Base-by-base conservation (phyloP, 202 grass and related monocot species). In the Panicum virgatum region DNA sequence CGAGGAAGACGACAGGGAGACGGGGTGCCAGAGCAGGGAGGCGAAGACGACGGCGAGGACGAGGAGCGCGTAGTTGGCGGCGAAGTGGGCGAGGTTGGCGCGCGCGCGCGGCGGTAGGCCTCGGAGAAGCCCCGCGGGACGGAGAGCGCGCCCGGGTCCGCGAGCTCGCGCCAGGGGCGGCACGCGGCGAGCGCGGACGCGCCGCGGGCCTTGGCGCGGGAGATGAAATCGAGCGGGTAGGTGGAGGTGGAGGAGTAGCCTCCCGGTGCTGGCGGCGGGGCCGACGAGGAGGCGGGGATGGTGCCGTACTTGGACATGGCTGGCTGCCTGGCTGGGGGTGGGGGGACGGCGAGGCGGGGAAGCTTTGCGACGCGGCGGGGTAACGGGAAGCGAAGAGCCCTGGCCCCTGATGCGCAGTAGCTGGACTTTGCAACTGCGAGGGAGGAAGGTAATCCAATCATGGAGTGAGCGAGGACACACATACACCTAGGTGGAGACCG, bases 1-100 rank as follows among this genome's bases (percentile, higher is more conserved):
- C 87, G 73, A 96, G 66, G 90, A 98, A 96, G 46, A 96, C 96
- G 61, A 98, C 77, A 98, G 87, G 65, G 96, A 98, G 70, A 90
- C 25, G 8, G 96, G 89, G 15, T 90, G 80, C 89, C 89, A 98
- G 47, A 98, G 80, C 18, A 98, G 91, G 47, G 90, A 94, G 74
- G 90, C 2, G 85, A 96, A 98, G 73, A 98, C 89, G 76, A 92
- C 30, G 72, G 40, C 2, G 20, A 94, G 92, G 54, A 92, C 90
- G 34, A 90, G 0, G 69, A 98, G 81, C 23, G 86, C 86, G 80
- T 93, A 96, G 85, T 98, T 98, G 83, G 91, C 86, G 68, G 90
- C 34, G 80, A 98, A 98, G 80, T 91, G 87, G 30, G 72, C 77
- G 30, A 86, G 54, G 89, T 96, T 98, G 65, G 90, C 84, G 60